Conservation (phyloP, 2,329 filamentous ascomycete genomes). For the Zymoseptoria pseudotritici region DNA sequence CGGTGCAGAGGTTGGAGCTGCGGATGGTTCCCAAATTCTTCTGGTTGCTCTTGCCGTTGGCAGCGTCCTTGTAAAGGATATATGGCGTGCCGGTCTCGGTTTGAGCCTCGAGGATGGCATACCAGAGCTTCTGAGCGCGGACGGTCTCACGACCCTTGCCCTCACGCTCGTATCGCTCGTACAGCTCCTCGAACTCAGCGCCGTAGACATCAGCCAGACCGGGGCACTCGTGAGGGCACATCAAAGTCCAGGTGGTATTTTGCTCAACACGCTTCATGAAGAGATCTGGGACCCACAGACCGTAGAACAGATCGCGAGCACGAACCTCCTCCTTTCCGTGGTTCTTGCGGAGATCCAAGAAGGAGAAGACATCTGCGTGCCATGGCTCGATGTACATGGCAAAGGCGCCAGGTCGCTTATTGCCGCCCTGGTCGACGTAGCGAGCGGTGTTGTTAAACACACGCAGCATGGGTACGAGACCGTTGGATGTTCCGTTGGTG, state of each 20-base stretch:
- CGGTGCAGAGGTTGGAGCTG: conserved; percentile 97
- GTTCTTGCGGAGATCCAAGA: conserved; percentile 97
- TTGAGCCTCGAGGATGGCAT: conserved; percentile 94
- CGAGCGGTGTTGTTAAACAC: conserved; percentile 99
- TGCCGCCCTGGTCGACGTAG: conserved; percentile 97
- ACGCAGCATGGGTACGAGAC: conserved; percentile 93
- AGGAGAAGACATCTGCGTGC: conserved; percentile 97
- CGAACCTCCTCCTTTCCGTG: conserved; percentile 98
- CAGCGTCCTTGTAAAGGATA: conserved; percentile 98
- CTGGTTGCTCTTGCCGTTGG: conserved; percentile 99
- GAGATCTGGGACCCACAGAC: conserved; percentile 95
- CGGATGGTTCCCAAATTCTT: conserved; percentile 98
- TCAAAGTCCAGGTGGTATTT: conserved; percentile 93
- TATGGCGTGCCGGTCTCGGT: conserved; percentile 98
- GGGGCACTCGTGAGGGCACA: conserved; percentile 95
- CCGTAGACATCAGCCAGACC: conserved; percentile 95
- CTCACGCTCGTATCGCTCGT: conserved; percentile 80
- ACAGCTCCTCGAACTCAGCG: conserved; percentile 92
- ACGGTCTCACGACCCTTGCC: conserved; percentile 83
- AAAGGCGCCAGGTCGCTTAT: conserved; percentile 97
- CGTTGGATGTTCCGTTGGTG: conserved; percentile 97
- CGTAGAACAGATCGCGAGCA: conserved; percentile 94
- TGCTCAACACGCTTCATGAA: conserved; percentile 99
- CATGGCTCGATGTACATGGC: conserved; percentile 98
- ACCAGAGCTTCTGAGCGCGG: conserved; percentile 99